These are phyloP conservation scores for Crithidia acanthocephali DNA, from an alignment of 208 protist species.

Conservation along the genomic window DNA sequence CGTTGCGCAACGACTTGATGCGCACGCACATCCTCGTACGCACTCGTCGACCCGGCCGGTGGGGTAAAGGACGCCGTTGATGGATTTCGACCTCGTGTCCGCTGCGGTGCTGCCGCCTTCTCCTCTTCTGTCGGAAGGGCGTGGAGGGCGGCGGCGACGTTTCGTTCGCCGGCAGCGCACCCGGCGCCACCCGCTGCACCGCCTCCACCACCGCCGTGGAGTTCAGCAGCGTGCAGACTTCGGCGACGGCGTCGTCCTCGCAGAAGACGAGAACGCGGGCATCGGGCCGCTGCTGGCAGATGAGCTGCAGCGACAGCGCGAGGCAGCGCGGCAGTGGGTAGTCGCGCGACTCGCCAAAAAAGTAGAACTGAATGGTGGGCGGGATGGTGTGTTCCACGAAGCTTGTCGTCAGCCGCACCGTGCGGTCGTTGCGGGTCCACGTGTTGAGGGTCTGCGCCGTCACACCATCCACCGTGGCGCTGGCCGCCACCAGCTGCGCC, in stretches of 20 bases:
- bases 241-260: constrained; percentile 34
- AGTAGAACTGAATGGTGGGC: constrained; percentile 81
- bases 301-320: constrained; percentile 66
- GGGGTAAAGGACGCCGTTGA: too few relatives aligned
- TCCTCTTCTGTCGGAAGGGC: constrained; percentile 15
- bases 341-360: constrained; percentile 47
- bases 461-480: constrained; percentile 83
- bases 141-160: constrained; percentile 23
- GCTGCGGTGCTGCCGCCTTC: too few relatives aligned
- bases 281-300: constrained; percentile 56
- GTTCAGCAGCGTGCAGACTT: constrained; percentile 46
- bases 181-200: constrained; percentile 17
- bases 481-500: constrained; percentile 85
- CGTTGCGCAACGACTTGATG: constrained; percentile 47
- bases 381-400: constrained; percentile 90
- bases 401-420: constrained; percentile 88
- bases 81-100: background rate
- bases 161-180: constrained; percentile 3
- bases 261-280: constrained; percentile 88
- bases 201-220: constrained; percentile 16
- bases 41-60: background rate
- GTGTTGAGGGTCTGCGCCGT: constrained; percentile 87
- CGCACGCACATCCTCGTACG: constrained; percentile 35
- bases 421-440: constrained; percentile 89
- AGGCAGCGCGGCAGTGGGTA: constrained; percentile 57